Base-by-base conservation (phyloP, 208 protist species). In the Trypanosoma avium region DNA sequence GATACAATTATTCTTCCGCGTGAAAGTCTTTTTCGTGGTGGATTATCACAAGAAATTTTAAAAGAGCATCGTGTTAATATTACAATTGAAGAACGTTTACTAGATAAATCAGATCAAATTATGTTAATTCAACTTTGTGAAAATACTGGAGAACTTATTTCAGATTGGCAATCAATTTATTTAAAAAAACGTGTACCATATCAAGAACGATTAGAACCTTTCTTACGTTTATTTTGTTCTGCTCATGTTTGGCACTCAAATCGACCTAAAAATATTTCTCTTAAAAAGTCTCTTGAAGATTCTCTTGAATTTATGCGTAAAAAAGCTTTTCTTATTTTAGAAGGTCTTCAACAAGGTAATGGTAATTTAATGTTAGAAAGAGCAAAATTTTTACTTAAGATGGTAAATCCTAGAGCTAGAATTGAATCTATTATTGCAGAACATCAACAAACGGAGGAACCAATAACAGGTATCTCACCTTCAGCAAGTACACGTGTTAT, bases 311-410 rank as follows among this genome's bases (percentile, higher is more conserved):
- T 74, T 52, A 61, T 94, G 5, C 82, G 84, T 58, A 75, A 74
- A 43, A 93, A 88, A 61, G 62, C 70, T 0, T 87, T 89, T 64
- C 61, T 94, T n/a, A 73, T 96, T 17, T 68, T 93, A 38, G 91
- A 96, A 61, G 82, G 79, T 10, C 53, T 86, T 21, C 91, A 96
- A 70, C 86, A 94, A 43, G 82, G 75, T 0, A 70, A 75, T 10
- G 73, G 81, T 32, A 70, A 64, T n/a, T 70, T 48, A 19, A 89
- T 96, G 49, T 35, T 96, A 2, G 68, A 70, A 17, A 81, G 86
- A 7, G 81, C 80, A 24, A 56, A 59, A n/a, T 94, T 94, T 75
- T 54, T 96, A 42, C 70, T 96, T 10, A 66, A 65, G 21, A 67
- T 75, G 50, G 38, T 96, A n/a, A 86, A 77, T 15, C 88, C 91